Evolutionary conservation across 371 early-diverging fungal species (phyloP).

Genomic region (Blastocladiella emersonii): DNA sequence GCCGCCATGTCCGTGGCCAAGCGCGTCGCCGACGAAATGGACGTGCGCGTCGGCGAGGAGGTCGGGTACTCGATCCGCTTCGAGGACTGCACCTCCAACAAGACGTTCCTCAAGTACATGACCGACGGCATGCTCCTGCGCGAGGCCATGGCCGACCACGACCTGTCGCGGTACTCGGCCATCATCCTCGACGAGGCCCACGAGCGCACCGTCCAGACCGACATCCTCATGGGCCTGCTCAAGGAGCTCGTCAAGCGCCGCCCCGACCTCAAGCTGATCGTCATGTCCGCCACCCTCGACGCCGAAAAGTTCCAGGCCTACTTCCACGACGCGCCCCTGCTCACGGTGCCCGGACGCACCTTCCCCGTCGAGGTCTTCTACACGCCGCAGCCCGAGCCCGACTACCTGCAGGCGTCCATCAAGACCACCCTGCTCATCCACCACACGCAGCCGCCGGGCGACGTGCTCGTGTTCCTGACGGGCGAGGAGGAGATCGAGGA

Average conservation of each 20-base stretch:
- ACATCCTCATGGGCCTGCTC: constrained; percentile 90
- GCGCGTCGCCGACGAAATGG: constrained; percentile 91
- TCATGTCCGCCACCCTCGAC: constrained; percentile 90
- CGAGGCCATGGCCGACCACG: constrained; percentile 92
- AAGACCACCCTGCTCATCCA: constrained; percentile 76
- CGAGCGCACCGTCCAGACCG: constrained; percentile 91
- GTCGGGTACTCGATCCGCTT: constrained; percentile 97
- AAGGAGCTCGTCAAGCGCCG: constrained; percentile 60
- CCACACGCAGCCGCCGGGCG: constrained; percentile 64
- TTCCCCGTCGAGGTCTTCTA: constrained; percentile 85
- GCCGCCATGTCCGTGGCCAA: constrained; percentile 96
- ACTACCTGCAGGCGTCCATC: constrained; percentile 77
- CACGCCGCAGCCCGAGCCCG: constrained; percentile 71
- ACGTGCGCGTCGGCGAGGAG: constrained; percentile 72
- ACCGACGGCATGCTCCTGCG: constrained; percentile 98
- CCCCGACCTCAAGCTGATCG: constrained; percentile 57
- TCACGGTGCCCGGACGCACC: constrained; percentile 66
- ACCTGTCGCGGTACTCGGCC: constrained; percentile 67
- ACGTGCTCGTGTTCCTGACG: constrained; percentile 81
- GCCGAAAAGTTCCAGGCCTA: constrained; percentile 77
- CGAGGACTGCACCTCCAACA: constrained; percentile 72
- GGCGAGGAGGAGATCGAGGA: constrained; percentile 92
- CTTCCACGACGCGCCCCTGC: constrained; percentile 25
- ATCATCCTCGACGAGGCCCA: constrained; percentile 98
- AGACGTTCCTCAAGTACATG: constrained; percentile 84